phyloP scores from a whole-genome alignment of 148 eudicot species.

The Rhododendron mucronatum region DNA sequence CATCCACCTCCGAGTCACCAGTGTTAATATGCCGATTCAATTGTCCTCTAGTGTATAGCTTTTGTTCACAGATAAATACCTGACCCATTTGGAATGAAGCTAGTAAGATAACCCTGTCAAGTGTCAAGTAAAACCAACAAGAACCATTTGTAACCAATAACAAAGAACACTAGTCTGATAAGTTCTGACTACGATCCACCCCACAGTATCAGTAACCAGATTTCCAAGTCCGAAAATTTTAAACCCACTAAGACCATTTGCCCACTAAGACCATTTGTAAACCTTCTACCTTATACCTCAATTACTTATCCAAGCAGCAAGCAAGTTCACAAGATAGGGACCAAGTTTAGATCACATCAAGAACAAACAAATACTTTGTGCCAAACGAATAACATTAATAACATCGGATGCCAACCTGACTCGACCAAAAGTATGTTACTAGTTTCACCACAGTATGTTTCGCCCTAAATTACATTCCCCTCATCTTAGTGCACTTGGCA shows the following conservation, averaged over 20 bases:
- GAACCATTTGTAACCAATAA: neutral
- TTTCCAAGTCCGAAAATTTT: neutral
- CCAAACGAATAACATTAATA: neutral
- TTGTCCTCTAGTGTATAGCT: constrained; percentile 78
- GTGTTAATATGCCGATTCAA: constrained; percentile 75
- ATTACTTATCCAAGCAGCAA: neutral
- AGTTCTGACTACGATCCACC: neutral
- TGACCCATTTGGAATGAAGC: constrained; percentile 27
- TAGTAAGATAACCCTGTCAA: neutral
- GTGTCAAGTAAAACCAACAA: neutral
- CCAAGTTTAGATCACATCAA: neutral
- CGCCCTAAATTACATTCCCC: neutral
- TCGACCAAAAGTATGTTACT: neutral
- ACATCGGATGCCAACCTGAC: neutral
- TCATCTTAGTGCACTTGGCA: neutral
- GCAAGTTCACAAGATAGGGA: neutral
- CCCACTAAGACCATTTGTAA: neutral
- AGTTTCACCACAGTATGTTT: neutral
- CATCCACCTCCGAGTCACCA: constrained; percentile 95
- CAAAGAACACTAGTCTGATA: neutral
- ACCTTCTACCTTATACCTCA: neutral
- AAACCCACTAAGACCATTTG: neutral
- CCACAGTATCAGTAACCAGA: neutral
- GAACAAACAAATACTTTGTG: neutral
- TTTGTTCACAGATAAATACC: constrained; percentile 96